Percentiles rank a stretch among this genome's conserved stretches.
phyloP scores from a whole-genome alignment of 345 rosid species.

The Eucalyptus grandis region DNA sequence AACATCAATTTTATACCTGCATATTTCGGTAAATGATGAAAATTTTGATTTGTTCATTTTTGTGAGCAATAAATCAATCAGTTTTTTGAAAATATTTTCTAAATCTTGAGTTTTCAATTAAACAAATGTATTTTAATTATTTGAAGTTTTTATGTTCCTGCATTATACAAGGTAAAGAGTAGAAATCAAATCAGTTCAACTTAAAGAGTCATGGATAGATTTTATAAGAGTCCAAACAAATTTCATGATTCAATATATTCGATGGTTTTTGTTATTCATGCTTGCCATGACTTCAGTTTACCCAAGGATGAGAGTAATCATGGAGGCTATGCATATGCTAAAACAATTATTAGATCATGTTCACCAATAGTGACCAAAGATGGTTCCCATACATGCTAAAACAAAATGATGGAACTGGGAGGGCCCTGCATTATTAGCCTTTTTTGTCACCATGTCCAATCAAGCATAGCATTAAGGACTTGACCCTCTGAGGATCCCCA shows the following conservation, averaged over 20 bases:
- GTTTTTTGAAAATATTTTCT: too few species aligned
- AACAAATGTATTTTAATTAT: too few species aligned
- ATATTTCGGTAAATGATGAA: too few species aligned
- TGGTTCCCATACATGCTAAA: background rate
- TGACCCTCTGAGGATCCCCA: too few species aligned
- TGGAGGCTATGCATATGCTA: too few species aligned
- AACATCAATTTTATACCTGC: too few species aligned
- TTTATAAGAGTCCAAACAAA: background rate
- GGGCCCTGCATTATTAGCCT: background rate
- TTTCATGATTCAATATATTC: too few species aligned
- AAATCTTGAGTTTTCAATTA: too few species aligned
- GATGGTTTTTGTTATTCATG: background rate
- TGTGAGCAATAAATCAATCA: rapidly evolving
- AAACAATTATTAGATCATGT: too few species aligned
- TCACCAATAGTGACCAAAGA: too few species aligned
- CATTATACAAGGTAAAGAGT: background rate
- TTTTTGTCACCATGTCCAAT: background rate
- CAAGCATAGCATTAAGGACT: too few species aligned
- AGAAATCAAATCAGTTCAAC: background rate
- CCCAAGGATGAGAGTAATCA: background rate
- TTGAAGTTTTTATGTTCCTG: background rate
- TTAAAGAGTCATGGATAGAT: background rate
- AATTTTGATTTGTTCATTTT: too few species aligned
- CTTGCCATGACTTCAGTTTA: background rate
- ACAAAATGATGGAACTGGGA: background rate